Conservation (phyloP, 2,329 filamentous ascomycete genomes). For the Aspergillus sp. region DNA sequence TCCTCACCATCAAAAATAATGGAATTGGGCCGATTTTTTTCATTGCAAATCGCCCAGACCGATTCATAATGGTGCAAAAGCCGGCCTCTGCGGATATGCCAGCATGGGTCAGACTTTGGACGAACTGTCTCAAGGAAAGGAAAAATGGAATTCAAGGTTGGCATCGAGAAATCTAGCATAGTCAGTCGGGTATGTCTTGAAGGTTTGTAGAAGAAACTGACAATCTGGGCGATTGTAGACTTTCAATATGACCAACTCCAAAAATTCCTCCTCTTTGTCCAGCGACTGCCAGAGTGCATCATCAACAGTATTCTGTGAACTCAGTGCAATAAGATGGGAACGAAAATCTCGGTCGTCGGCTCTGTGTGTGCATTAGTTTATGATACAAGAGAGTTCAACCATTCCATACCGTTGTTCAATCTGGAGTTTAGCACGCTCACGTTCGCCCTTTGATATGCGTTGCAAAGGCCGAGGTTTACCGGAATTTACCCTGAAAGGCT, state of each 20-base stretch:
- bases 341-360: constrained; percentile 3
- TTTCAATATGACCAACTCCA: constrained; percentile 7
- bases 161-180: constrained; percentile 7
- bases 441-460: constrained; percentile 4
- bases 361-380: constrained; percentile 3
- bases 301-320: constrained; percentile 3
- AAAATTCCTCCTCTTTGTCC: constrained; percentile 1
- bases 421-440: constrained; percentile 3
- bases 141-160: constrained; percentile 4
- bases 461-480: constrained; percentile 5
- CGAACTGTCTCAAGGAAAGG: constrained; percentile 6
- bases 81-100: constrained; percentile 4
- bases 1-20: constrained; percentile 2
- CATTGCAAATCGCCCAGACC: constrained; percentile 4
- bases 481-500: not conserved
- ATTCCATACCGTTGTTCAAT: constrained; percentile 6
- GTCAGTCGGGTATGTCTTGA: constrained; percentile 1
- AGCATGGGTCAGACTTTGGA: constrained; percentile 1
- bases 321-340: constrained; percentile 4
- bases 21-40: not conserved
- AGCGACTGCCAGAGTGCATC: constrained; percentile 7
- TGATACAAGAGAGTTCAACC: not conserved
- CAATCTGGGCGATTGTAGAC: constrained; percentile 7
- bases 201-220: constrained; percentile 1
- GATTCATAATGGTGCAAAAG: constrained; percentile 4